Evolutionary conservation across 2,329 filamentous ascomycete species (phyloP), one percentile per base, ranked within the genome.

Genomic region (Phialophora expanda): DNA sequence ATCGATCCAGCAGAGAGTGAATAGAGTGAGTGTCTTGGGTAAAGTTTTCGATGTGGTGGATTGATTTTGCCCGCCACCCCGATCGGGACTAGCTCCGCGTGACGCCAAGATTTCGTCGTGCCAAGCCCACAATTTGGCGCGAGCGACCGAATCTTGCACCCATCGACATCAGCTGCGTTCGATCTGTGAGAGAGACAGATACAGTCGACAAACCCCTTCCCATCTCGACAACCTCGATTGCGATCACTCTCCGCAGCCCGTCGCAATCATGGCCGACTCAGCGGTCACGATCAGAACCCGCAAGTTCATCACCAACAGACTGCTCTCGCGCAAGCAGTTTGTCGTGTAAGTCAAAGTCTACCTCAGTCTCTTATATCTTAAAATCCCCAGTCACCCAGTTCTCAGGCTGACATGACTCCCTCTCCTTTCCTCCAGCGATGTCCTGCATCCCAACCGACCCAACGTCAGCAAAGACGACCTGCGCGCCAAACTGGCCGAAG

Each of bases 261-360:
- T 51, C 62, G 84, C 84, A 86, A 96, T 84, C 83, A 97, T 97
- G 94, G 91, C 93, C 85, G 89, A 92, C 81, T 83, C 79, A 76
- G 79, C 89, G 80, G 89, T 93, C 81, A 93, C 90, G 78, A 85
- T 93, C 85, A 89, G 95, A 87, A 99, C 95, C 85, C 94, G 95
- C 91, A 98, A 98, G 88, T 99, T 99, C 91, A 96, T 98, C 86
- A 92, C 93, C 87, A 99, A 99, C 90, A 92, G 95, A 83, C 92
- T 99, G 80, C 90, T 99, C 81, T 92, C 90, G 82, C 91, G 94
- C 83, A 97, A 96, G 89, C 94, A 98, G 90, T 97, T 98, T 92
- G 94, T 97, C 85, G 91, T 97, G 94, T 97, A 92, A 89, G 91
- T 90, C 34, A 17, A 41, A 17, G 71, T 68, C 64, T 61, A 66